Conservation (phyloP, 2,329 filamentous ascomycete species). For the Mycosphaerella arachidis region DNA sequence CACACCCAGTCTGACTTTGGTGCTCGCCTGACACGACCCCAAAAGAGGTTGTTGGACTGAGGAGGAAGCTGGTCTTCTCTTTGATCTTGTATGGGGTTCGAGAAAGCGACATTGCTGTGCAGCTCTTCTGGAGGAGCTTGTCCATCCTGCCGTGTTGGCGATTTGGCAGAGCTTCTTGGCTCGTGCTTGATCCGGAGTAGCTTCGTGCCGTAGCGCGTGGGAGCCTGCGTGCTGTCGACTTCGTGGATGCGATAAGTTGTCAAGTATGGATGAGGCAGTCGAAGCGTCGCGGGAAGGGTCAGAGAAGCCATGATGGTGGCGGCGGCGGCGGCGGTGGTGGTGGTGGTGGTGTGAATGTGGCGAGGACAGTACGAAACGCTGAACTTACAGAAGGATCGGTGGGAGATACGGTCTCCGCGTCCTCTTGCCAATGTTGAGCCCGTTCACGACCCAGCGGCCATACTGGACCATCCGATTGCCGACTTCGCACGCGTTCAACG, state of each 20-base stretch:
- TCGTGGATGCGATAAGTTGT: slow-evolving; percentile 39
- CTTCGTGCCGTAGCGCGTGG: slow-evolving; percentile 24
- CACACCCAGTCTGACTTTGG: slow-evolving; percentile 42
- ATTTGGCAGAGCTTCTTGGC: slow-evolving; percentile 5
- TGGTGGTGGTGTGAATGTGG: too few relatives aligned
- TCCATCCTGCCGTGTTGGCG: slow-evolving; percentile 8
- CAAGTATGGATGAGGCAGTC: slow-evolving; percentile 45
- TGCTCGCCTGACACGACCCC: slow-evolving; percentile 45
- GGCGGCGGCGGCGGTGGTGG: too few relatives aligned
- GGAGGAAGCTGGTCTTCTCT: slow-evolving; percentile 25
- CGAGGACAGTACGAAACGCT: too few relatives aligned
- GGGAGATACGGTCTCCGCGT: too few relatives aligned
- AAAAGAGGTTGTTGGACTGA: slow-evolving; percentile 31
- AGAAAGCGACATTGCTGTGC: slow-evolving; percentile 37
- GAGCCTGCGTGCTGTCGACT: slow-evolving; percentile 22
- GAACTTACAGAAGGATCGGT: too few relatives aligned
- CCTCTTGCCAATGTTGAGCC: too few relatives aligned
- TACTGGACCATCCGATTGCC: background rate
- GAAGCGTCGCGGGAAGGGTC: slow-evolving; percentile 8
- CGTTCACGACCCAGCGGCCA: too few relatives aligned
- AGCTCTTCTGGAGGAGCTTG: slow-evolving; percentile 29
- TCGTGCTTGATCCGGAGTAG: slow-evolving; percentile 10
- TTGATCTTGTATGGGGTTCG: slow-evolving; percentile 18
- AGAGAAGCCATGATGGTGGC: slow-evolving; percentile 3
- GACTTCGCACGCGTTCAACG: background rate